phyloP scores from a whole-genome alignment of 345 rosid genomes.

The Aquilaria sinensis region DNA sequence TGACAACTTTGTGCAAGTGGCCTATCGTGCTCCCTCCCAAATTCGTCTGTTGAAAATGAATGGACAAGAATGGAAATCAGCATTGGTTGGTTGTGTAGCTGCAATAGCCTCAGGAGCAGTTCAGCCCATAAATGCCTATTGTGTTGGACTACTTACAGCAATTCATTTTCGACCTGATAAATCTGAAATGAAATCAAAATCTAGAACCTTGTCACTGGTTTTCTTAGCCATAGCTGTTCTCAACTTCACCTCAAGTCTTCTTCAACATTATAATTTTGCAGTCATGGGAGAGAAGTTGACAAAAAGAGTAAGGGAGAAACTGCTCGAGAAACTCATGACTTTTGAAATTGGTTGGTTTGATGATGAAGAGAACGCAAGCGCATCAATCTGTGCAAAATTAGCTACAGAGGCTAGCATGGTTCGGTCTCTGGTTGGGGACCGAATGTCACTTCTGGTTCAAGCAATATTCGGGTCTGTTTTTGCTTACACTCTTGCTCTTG shows the following conservation, averaged over 20 bases:
- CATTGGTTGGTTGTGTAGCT: conserved; percentile 49
- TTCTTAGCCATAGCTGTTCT: conserved; percentile 49
- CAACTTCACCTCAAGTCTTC: conserved; percentile 39
- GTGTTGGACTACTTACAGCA: conserved; percentile 51
- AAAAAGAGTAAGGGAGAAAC: conserved; percentile 46
- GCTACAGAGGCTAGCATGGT: conserved; percentile 59
- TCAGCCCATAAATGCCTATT: conserved; percentile 66
- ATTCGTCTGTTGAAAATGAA: conserved; percentile 61
- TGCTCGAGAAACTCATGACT: conserved; percentile 47
- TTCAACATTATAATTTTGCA: conserved; percentile 57
- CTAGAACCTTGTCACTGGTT: conserved; percentile 36
- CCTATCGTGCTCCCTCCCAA: conserved; percentile 44
- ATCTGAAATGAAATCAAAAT: conserved; percentile 34
- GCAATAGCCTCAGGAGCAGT: conserved; percentile 59
- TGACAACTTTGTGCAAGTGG: conserved; percentile 14
- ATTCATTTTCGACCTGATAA: conserved; percentile 39
- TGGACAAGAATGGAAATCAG: conserved; percentile 39
- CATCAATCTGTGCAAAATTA: conserved; percentile 54
- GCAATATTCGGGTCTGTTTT: conserved; percentile 47
- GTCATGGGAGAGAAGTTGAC: conserved; percentile 67
- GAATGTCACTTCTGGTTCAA: conserved; percentile 56
- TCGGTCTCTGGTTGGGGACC: conserved; percentile 53
- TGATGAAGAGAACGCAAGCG: conserved; percentile 61
- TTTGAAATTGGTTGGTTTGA: conserved; percentile 66
- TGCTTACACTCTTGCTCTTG: conserved; percentile 42